Evolutionary conservation across 108 stramenopile genomes (phyloP), one percentile per base, ranked within the genome.

Genomic region (Nannochloropsis salina): DNA sequence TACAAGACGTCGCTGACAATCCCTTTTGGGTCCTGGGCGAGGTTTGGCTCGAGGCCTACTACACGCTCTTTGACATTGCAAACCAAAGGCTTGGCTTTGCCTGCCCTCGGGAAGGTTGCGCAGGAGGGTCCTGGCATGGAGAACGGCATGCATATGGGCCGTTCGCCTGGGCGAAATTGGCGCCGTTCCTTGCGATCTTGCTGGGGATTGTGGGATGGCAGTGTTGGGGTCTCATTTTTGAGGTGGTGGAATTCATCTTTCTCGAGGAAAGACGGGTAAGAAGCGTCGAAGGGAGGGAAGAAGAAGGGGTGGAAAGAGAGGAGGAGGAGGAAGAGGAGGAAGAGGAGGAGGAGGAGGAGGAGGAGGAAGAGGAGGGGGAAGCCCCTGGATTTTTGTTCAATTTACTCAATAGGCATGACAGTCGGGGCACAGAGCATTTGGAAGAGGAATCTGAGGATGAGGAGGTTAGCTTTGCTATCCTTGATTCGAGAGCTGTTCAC

Each of bases 21-120:
- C 6, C 44, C 15, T 88, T 82, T 45, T 87, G 86, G 86, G 85
- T 87, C 85, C 86, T 87, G 42, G 86, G 86, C 3, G 86, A 87
- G 18, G 1, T 83, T 1, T 41, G 9, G 21, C 12, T 83, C 20
- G 44, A 87, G 86, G 86, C 86, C 2, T 87, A 87, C 44, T 87
- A 87, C 44, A 83, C 86, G n/a, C 86, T 87, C 5, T 86, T 87
- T 41, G 86, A 87, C 22, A 85, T 86, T 81, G 86, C 86, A 10
- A 87, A 87, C 82, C 82, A 86, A 18, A 83, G 86, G 41, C 86
- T 87, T 20, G 86, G 86, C 15, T 87, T 87, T 44, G 86, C 86
- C 2, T 87, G 86, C 41, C 47, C 47, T 15, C 12, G 15, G 47
- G 47, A 82, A 15, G 47, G 47, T 6, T 82, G 82, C 82, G 12